Percentiles rank a stretch among this genome's conserved stretches.
These are phyloP conservation scores for Cryptosporidium muris DNA, from an alignment of 169 alveolate species.

Conservation along the genomic window DNA sequence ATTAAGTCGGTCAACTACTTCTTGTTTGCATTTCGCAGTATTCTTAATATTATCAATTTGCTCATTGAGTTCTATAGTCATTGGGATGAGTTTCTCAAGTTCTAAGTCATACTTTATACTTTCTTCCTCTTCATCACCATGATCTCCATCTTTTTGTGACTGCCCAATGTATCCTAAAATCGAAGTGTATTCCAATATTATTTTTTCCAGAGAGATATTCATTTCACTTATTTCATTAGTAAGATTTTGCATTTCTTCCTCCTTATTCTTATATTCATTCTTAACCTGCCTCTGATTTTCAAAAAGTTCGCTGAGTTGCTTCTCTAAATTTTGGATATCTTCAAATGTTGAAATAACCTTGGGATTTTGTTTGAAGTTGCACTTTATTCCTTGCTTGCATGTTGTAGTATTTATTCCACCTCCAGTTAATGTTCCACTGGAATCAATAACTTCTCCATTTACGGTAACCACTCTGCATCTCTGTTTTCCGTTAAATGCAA, in stretches of 20 bases:
- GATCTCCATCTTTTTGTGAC: background rate
- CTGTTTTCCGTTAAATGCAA: constrained; percentile 80
- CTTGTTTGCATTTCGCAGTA: constrained; percentile 15
- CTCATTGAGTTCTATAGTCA: constrained; percentile 1
- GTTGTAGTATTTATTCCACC: constrained; percentile 77
- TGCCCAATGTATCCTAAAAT: background rate
- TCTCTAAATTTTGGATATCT: constrained; percentile 20
- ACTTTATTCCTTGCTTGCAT: constrained; percentile 26
- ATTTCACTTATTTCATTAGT: constrained; percentile 22
- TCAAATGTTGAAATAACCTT: constrained; percentile 14
- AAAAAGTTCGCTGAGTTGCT: constrained; percentile 11
- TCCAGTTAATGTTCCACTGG: constrained; percentile 93
- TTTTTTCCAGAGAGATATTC: constrained; percentile 14
- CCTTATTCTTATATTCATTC: constrained; percentile 15
- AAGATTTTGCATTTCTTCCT: constrained; percentile 9
- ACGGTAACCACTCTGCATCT: constrained; percentile 91
- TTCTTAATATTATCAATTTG: constrained; percentile 1
- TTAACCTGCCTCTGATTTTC: background rate
- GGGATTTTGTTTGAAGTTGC: constrained; percentile 23
- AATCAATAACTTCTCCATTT: constrained; percentile 92
- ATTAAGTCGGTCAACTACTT: constrained; percentile 16
- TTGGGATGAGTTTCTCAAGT: constrained; percentile 18
- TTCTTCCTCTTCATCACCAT: background rate
- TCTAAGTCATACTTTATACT: background rate
- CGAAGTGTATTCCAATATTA: constrained; percentile 20